Conservation (phyloP, 768 basidiomycete genomes). For the Gloeostereum incarnatum region DNA sequence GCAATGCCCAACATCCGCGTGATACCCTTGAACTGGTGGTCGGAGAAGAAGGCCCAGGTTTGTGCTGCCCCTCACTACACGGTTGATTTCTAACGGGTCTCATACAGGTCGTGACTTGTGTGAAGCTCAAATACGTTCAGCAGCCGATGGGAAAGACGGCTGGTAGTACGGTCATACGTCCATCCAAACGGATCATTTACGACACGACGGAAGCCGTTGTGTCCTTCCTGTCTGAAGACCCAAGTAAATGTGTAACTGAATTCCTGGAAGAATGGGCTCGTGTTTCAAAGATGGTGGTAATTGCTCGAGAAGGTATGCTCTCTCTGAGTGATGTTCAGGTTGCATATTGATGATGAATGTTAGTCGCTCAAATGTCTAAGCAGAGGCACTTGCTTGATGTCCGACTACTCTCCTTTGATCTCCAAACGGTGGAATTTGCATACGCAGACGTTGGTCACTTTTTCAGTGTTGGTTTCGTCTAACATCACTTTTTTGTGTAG, state of each 20-base stretch:
- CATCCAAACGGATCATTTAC: constrained; percentile 82
- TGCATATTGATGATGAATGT: not conserved
- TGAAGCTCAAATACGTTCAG: constrained; percentile 85
- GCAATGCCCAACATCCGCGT: constrained; percentile 90
- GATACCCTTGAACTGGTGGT: constrained; percentile 90
- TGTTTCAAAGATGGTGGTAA: constrained; percentile 90
- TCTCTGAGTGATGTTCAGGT: not conserved
- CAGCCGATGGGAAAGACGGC: constrained; percentile 73
- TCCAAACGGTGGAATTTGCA: constrained; percentile 87
- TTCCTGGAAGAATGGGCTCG: constrained; percentile 91
- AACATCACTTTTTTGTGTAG: constrained; percentile 20
- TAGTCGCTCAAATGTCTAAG: constrained; percentile 80
- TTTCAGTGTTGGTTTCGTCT: not conserved
- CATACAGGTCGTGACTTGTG: constrained; percentile 87
- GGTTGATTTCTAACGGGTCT: too few relatives aligned
- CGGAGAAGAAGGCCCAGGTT: constrained; percentile 63
- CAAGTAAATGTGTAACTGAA: constrained; percentile 82
- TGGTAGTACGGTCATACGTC: constrained; percentile 58
- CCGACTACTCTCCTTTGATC: constrained; percentile 79
- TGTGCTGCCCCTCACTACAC: too few relatives aligned
- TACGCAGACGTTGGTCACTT: constrained; percentile 47
- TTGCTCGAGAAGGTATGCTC: constrained; percentile 75
- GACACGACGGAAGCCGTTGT: constrained; percentile 85
- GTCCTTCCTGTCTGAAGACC: constrained; percentile 79
- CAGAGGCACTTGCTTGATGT: constrained; percentile 66